phyloP scores from a whole-genome alignment of 2,329 filamentous ascomycete genomes.

The Ophiocordyceps robertsii region DNA sequence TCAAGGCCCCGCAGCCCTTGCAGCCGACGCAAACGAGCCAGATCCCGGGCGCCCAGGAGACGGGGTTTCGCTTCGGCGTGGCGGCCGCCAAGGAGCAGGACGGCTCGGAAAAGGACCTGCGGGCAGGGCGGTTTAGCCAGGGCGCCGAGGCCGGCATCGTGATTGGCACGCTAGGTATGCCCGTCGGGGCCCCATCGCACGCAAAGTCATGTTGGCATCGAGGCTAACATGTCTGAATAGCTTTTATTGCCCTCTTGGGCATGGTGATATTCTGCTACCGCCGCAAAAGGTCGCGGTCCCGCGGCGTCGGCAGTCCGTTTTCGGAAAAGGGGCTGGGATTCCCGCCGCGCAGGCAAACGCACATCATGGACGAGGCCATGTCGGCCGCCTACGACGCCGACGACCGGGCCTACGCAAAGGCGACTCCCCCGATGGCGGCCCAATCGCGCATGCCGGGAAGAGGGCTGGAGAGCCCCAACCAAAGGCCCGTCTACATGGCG shows the following conservation, averaged over 20 bases:
- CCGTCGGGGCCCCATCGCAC: not conserved
- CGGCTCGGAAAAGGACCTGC: not conserved
- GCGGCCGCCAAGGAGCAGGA: not conserved
- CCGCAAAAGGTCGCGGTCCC: not conserved
- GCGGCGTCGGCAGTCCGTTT: not conserved
- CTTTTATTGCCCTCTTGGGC: not conserved
- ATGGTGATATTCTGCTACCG: not conserved
- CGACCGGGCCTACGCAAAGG: no score
- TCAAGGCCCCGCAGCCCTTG: no score
- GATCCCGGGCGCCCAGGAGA: not conserved
- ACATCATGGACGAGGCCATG: not conserved
- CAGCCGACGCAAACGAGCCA: not conserved
- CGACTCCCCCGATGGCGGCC: no score
- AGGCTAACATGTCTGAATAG: not conserved
- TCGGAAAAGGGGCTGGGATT: not conserved
- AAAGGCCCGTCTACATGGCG: not conserved
- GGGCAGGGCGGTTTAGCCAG: not conserved
- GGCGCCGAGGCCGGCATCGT: not conserved
- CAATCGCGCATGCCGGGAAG: not conserved
- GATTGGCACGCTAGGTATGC: not conserved
- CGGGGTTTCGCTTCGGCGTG: not conserved
- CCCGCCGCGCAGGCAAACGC: not conserved
- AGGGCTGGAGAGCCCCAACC: not conserved
- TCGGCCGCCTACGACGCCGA: not conserved
- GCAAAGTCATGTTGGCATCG: not conserved